Evolutionary conservation across 1,284 basidiomycete genomes (phyloP), one percentile per base, ranked within the genome.

Genomic region (Ustilago trichophora): DNA sequence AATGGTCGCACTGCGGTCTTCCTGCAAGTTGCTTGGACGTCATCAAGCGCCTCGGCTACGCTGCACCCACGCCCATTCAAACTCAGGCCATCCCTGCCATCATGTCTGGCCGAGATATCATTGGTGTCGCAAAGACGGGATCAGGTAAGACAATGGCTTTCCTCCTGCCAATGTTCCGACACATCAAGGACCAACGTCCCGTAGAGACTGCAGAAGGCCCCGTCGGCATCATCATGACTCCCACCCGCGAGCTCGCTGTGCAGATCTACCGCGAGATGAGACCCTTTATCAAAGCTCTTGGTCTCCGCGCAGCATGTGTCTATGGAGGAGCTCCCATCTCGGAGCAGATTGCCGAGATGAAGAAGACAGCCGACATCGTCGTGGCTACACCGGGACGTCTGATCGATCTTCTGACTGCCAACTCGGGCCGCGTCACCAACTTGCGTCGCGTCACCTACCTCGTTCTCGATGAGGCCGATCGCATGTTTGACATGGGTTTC

Each of bases 401-500:
- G 93, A 98, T 99, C 80, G 96, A 99, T 81, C 87, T 99, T 54
- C 85, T 98, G 75, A 97, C 95, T 16, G 94, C 96, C 63, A 98
- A 98, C 82, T 95, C 92, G 63, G 96, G 96, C 59, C 90, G 96
- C 54, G 93, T 99, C 54, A 98, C 95, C 54, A 99, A 98, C 82
- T 86, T 99, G 74, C 93, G 93, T 78, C 89, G 96, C 34, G 92
- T 96, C 51, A 98, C 96, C 5, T 98, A 98, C 82, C 88, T 99
- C 60, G 95, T 99, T 24, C 87, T 99, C 57, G 96, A 99, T 81
- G 97, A 99, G 84, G 97, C 96, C 9, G 96, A 99, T 83, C 91
- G 96, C 75, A 99, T 99, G 96, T 98, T 99, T 82, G 97, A 99
- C 83, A 98, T 99, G 95, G 96, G 96, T 60, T 99, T 99, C 82